These are phyloP conservation scores for Aspergillus biplanus DNA, from an alignment of 495 filamentous ascomycete species.

Conservation along the genomic window DNA sequence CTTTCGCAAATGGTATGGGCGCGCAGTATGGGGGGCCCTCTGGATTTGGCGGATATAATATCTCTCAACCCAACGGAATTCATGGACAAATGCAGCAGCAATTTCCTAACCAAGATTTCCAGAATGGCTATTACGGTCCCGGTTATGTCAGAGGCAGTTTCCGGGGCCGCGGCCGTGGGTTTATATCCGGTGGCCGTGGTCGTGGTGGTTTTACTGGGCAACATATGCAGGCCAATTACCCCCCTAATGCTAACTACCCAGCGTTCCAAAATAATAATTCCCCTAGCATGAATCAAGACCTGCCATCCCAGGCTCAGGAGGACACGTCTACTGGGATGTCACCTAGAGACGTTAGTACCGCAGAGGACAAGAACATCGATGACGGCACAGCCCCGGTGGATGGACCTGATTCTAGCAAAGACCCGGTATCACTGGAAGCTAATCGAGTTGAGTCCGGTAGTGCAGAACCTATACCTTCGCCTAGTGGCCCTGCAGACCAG, in stretches of 20 bases:
- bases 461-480: constrained; percentile 7
- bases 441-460: constrained; percentile 15
- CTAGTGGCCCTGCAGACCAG: constrained; percentile 11
- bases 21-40: constrained; percentile 82
- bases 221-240: constrained; percentile 38
- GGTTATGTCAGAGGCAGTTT: constrained; percentile 59
- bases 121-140: constrained; percentile 65
- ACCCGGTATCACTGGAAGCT: constrained; percentile 21
- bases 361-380: constrained; percentile 30
- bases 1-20: constrained; percentile 78
- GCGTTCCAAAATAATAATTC: constrained; percentile 37
- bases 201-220: constrained; percentile 54
- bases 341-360: constrained; percentile 19
- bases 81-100: constrained; percentile 58
- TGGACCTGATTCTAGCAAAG: constrained; percentile 28
- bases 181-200: constrained; percentile 52
- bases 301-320: constrained; percentile 34
- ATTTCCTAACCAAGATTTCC: constrained; percentile 59
- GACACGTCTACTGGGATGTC: constrained; percentile 21
- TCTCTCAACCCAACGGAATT: constrained; percentile 60
- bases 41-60: constrained; percentile 76
- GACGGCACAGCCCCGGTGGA: constrained; percentile 37
- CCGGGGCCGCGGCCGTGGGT: constrained; percentile 70
- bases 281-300: constrained; percentile 25
- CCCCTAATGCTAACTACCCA: constrained; percentile 41